Evolutionary conservation across 192 early-diverging fungal species (phyloP).

Genomic region (Gonapodya sp.): DNA sequence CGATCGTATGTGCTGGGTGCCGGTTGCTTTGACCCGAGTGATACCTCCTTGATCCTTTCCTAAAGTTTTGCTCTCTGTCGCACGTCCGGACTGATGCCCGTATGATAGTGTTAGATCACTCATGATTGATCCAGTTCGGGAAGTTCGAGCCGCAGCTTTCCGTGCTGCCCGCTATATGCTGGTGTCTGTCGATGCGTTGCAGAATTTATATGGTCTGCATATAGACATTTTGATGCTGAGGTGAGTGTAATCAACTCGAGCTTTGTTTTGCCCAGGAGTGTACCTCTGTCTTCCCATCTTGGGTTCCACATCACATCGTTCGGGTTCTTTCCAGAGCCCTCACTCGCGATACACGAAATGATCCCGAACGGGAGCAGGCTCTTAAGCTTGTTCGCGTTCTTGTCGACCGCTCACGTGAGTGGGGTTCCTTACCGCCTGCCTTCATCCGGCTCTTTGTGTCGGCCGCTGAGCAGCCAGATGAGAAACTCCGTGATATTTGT

Average conservation of each 20-base stretch:
- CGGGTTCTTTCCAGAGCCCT: conserved; percentile 23
- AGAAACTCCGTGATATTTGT: conserved; percentile 59
- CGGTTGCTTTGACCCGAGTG: no score
- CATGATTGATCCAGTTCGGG: conserved; percentile 33
- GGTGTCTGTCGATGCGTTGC: conserved; percentile 26
- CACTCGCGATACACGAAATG: conserved; percentile 48
- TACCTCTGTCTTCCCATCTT: no score
- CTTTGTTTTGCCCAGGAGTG: no score
- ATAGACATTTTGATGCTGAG: conserved; percentile 67
- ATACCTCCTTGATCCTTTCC: no score
- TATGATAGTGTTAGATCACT: conserved; percentile 38
- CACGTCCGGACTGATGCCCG: no score
- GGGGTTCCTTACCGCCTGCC: conserved; percentile 43
- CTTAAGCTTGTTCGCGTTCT: conserved; percentile 61
- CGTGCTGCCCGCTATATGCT: conserved; percentile 53
- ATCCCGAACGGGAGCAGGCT: conserved; percentile 69
- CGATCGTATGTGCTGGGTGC: no score
- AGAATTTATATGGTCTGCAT: conserved; percentile 34
- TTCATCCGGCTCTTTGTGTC: conserved; percentile 65
- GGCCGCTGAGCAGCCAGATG: conserved; percentile 68
- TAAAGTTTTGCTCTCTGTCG: no score
- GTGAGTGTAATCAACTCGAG: no score
- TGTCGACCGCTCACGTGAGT: conserved; percentile 54
- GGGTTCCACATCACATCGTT: neutral
- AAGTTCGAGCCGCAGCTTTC: conserved; percentile 53